Evolutionary conservation across 1,284 basidiomycete genomes (phyloP).

Genomic region (Puccinia horiana): DNA sequence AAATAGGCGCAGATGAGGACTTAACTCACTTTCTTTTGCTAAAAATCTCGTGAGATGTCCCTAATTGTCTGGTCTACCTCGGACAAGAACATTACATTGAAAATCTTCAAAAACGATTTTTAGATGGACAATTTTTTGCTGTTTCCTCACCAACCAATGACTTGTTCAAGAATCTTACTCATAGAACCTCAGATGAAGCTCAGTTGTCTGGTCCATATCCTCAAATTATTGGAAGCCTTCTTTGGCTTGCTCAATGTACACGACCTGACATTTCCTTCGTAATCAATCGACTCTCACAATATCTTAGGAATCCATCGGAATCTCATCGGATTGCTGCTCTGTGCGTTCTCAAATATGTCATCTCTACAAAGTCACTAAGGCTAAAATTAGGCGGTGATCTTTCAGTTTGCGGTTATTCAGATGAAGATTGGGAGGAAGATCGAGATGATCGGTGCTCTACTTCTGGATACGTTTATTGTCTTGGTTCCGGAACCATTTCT

Average conservation of each 20-base stretch:
- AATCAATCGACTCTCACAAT: not conserved
- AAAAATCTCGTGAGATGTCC: not conserved
- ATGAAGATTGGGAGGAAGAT: conserved; percentile 7
- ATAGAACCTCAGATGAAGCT: not conserved
- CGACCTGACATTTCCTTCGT: not conserved
- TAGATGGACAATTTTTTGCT: not conserved
- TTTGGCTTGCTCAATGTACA: not conserved
- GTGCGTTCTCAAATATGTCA: not conserved
- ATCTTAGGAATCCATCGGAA: not conserved
- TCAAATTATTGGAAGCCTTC: not conserved
- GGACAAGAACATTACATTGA: not conserved
- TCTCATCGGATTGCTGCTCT: not conserved
- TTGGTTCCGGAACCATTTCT: not conserved
- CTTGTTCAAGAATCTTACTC: not conserved
- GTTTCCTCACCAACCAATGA: not conserved
- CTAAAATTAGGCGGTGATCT: not conserved
- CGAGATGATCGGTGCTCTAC: not conserved
- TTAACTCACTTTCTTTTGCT: not conserved
- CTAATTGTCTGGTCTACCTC: not conserved
- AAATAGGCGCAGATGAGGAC: not conserved
- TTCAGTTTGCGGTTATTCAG: not conserved
- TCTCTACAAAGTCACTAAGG: not conserved
- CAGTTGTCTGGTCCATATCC: not conserved
- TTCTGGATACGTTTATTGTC: not conserved
- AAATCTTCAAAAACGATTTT: not conserved